Evolutionary conservation across 2,329 filamentous ascomycete genomes (phyloP).

Genomic region (Coniochaeta sp.): DNA sequence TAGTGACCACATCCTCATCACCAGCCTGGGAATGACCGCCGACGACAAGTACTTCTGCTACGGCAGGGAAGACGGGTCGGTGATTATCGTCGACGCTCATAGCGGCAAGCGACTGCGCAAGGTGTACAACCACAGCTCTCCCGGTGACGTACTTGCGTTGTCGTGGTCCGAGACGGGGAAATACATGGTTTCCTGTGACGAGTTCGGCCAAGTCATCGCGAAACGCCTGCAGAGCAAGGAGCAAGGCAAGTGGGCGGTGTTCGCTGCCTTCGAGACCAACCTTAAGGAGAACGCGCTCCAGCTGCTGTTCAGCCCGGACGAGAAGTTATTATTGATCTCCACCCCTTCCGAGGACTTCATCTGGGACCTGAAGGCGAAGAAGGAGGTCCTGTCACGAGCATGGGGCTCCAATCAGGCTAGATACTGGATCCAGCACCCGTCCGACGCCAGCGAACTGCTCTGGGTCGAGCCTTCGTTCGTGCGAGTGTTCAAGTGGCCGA

Average conservation of each 20-base stretch:
- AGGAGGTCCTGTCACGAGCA: background rate
- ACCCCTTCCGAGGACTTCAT: background rate
- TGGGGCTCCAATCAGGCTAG: background rate
- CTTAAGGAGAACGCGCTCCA: background rate
- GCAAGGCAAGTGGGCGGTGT: slow-evolving; percentile 4
- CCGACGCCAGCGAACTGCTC: background rate
- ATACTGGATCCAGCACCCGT: background rate
- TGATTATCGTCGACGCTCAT: background rate
- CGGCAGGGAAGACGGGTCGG: slow-evolving; percentile 3
- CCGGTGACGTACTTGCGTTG: background rate
- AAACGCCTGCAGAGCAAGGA: slow-evolving; percentile 3
- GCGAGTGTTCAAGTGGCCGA: background rate
- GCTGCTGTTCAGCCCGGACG: slow-evolving; percentile 3
- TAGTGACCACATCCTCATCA: background rate
- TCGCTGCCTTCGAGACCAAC: background rate
- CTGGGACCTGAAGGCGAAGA: slow-evolving; percentile 1
- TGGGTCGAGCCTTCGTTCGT: background rate
- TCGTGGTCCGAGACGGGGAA: slow-evolving; percentile 2
- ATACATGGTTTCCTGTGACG: slow-evolving; percentile 3
- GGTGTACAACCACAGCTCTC: slow-evolving; percentile 1
- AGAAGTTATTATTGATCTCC: background rate
- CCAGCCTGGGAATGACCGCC: background rate
- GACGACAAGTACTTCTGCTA: slow-evolving; percentile 1
- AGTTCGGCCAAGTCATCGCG: background rate
- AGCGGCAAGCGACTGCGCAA: slow-evolving; percentile 3